Conservation (phyloP, 176 grass and related monocot species). For the Oryza meridionalis region DNA sequence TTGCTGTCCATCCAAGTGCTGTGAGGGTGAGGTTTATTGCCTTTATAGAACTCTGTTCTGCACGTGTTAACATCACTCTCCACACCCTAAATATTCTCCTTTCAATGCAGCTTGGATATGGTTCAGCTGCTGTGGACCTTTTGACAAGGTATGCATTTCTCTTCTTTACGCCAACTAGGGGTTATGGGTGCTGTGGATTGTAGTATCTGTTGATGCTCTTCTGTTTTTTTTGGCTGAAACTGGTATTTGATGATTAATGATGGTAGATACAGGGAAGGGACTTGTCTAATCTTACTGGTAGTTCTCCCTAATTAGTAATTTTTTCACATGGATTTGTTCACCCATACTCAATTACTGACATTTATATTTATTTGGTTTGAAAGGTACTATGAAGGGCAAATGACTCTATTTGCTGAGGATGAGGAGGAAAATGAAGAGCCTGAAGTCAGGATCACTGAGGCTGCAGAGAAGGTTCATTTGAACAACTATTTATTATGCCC, state of each 20-base stretch:
- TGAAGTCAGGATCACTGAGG: constrained; percentile 69
- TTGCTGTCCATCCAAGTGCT: constrained; percentile 92
- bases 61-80: not conserved
- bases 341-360: not conserved
- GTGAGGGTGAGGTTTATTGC: constrained; percentile 61
- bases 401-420: constrained; percentile 59
- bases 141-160: constrained; percentile 56
- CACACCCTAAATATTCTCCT: constrained; percentile 5
- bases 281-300: constrained; percentile 17
- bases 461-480: constrained; percentile 78
- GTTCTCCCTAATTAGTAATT: not conserved
- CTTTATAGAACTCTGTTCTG: constrained; percentile 4
- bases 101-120: constrained; percentile 76
- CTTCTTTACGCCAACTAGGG: not conserved
- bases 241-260: not conserved
- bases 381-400: constrained; percentile 82
- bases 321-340: not conserved
- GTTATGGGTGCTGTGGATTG: constrained; percentile 19
- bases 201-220: constrained; percentile 18
- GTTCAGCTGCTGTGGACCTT: constrained; percentile 71
- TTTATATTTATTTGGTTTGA: constrained; percentile 1
- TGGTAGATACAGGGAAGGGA: not conserved
- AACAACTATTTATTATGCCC: constrained; percentile 4
- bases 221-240: not conserved
- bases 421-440: constrained; percentile 65